These are phyloP conservation scores for Curvularia eragrostidis DNA, from an alignment of 2,329 filamentous ascomycete species.

Conservation along the genomic window DNA sequence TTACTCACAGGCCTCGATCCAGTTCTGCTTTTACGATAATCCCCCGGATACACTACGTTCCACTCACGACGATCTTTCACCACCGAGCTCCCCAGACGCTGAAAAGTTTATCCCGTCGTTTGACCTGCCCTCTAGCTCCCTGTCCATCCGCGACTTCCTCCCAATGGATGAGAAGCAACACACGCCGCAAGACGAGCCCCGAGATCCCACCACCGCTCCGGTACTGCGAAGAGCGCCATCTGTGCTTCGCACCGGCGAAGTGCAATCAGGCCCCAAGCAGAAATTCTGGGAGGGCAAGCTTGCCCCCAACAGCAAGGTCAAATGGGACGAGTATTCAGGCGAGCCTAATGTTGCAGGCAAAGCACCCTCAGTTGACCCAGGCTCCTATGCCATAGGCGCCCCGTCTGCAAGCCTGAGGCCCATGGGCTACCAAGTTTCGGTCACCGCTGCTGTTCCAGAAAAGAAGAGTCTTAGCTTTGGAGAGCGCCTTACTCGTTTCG, in stretches of 20 bases:
- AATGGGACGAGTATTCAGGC: constrained; percentile 72
- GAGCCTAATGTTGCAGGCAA: constrained; percentile 64
- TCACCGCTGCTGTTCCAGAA: constrained; percentile 30
- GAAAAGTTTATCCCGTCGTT: constrained; percentile 30
- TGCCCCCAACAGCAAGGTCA: constrained; percentile 44
- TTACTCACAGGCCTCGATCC: constrained; percentile 65
- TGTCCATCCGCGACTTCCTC: constrained; percentile 49
- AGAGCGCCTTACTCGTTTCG: constrained; percentile 39
- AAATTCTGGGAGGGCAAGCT: constrained; percentile 50
- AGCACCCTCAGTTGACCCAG: constrained; percentile 64
- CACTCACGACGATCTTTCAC: constrained; percentile 46
- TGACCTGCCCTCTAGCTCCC: constrained; percentile 36
- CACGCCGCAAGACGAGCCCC: constrained; percentile 12
- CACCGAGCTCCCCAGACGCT: constrained; percentile 50
- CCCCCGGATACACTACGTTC: constrained; percentile 26
- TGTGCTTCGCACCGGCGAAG: constrained; percentile 26
- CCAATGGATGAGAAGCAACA: constrained; percentile 49
- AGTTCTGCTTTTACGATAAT: constrained; percentile 32
- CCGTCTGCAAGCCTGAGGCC: constrained; percentile 20
- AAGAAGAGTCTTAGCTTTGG: constrained; percentile 40
- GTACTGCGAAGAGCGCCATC: constrained; percentile 44
- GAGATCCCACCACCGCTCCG: constrained; percentile 38
- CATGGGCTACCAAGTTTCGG: constrained; percentile 47
- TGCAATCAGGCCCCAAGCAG: constrained; percentile 27
- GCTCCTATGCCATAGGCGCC: constrained; percentile 40